Conservation (phyloP, 148 eudicot species). For the Beta vulgaris region DNA sequence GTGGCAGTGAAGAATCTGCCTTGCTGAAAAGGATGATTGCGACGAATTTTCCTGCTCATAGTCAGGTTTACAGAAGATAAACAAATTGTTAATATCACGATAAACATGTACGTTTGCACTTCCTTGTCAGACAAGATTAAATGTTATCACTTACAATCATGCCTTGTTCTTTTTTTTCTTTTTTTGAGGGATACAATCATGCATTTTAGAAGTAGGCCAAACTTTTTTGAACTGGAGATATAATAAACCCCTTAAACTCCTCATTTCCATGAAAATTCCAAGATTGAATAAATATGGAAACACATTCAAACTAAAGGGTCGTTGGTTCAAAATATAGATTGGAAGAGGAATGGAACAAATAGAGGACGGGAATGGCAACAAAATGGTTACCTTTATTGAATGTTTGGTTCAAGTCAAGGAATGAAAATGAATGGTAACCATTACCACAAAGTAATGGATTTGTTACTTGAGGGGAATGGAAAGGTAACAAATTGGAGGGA, state of each 20-base stretch:
- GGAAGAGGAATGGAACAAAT: neutral
- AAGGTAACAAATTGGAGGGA: too few species aligned
- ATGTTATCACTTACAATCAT: neutral
- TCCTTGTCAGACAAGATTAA: neutral
- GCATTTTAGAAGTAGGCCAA: neutral
- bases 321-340: too few species aligned
- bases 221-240: neutral
- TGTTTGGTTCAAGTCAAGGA: too few species aligned
- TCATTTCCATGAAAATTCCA: neutral
- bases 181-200: too few species aligned
- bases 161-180: too few species aligned
- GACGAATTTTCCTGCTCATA: conserved; percentile 64
- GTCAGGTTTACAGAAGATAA: conserved; percentile 5
- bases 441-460: too few species aligned
- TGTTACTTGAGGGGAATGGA: too few species aligned
- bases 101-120: neutral
- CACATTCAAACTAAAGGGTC: neutral
- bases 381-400: too few species aligned
- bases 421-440: too few species aligned
- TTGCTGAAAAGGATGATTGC: conserved; percentile 51
- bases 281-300: neutral
- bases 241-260: neutral
- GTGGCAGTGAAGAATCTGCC: conserved; percentile 37
- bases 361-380: neutral
- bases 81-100: neutral